Conservation (phyloP, 169 alveolate genomes). For the Cystoisospora suis region DNA sequence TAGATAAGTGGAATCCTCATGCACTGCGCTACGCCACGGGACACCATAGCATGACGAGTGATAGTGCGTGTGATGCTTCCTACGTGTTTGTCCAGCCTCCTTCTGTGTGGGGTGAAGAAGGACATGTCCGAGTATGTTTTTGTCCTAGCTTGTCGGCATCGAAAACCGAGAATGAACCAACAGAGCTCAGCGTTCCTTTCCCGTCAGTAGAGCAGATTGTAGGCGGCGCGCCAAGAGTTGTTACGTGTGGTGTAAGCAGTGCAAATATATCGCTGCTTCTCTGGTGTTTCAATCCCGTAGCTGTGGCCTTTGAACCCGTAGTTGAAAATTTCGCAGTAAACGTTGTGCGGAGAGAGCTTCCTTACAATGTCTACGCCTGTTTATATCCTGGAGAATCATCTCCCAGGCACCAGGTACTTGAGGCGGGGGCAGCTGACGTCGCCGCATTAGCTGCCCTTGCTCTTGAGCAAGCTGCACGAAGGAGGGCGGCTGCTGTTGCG, state of each 20-base stretch:
- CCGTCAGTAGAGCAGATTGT: too few relatives aligned
- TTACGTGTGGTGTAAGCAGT: constrained; percentile 5
- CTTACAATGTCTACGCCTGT: constrained; percentile 21
- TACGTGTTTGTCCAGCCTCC: background rate
- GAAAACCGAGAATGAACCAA: too few relatives aligned
- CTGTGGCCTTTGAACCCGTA: constrained; percentile 63
- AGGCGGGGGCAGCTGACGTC: background rate
- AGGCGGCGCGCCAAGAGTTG: too few relatives aligned
- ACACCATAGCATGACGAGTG: too few relatives aligned
- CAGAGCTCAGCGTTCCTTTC: too few relatives aligned
- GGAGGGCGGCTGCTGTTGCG: background rate
- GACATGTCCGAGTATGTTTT: too few relatives aligned
- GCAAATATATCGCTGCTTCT: constrained; percentile 18
- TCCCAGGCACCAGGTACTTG: background rate
- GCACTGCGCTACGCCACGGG: too few relatives aligned
- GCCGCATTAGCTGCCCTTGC: too few relatives aligned
- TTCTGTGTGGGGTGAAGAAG: too few relatives aligned
- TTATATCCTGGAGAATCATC: background rate
- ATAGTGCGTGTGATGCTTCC: too few relatives aligned
- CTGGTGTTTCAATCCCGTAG: constrained; percentile 59
- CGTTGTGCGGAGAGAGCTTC: constrained; percentile 49
- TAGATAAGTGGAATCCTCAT: too few relatives aligned
- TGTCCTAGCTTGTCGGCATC: too few relatives aligned
- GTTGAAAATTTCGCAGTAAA: constrained; percentile 35
- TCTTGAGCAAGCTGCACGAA: background rate